These are phyloP conservation scores for Dionaea muscipula DNA, from an alignment of 179 eudicot species.

Conservation along the genomic window DNA sequence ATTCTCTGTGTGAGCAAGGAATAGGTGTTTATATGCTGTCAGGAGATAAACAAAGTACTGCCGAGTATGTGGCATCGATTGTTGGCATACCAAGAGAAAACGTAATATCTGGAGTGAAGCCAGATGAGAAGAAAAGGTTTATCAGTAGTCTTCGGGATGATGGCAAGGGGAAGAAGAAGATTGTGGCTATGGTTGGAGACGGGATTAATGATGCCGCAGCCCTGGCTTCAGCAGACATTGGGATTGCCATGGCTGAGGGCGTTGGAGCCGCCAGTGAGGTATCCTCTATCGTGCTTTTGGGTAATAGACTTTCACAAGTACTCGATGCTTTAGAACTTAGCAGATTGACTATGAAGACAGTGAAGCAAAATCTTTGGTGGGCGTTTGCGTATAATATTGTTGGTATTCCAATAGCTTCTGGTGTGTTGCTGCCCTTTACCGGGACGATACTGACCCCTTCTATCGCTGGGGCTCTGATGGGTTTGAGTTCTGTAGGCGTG, in stretches of 20 bases:
- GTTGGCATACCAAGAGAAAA: conserved; percentile 81
- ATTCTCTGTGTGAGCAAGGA: conserved; percentile 53
- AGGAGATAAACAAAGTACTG: conserved; percentile 78
- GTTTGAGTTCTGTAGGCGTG: conserved; percentile 87
- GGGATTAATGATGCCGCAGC: conserved; percentile 99
- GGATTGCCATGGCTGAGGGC: conserved; percentile 85
- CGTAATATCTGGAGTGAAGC: conserved; percentile 76
- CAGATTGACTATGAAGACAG: conserved; percentile 81
- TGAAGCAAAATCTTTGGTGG: conserved; percentile 99
- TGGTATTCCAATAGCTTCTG: conserved; percentile 93
- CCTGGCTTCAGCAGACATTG: conserved; percentile 74
- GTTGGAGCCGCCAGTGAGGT: conserved; percentile 99
- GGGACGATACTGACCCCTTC: conserved; percentile 90
- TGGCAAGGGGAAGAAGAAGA: conserved; percentile 21
- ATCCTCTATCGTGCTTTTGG: conserved; percentile 82
- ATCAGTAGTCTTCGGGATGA: conserved; percentile 56
- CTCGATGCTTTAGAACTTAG: conserved; percentile 94
- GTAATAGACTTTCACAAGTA: conserved; percentile 77
- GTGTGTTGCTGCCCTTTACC: conserved; percentile 64
- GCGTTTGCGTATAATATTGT: conserved; percentile 90
- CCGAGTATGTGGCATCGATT: conserved; percentile 78
- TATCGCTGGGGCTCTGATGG: conserved; percentile 97
- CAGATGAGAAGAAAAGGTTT: conserved; percentile 64
- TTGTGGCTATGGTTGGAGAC: conserved; percentile 98
- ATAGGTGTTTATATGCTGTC: conserved; percentile 73